These are phyloP conservation scores for Pachysandra terminalis DNA, from an alignment of 164 flowering plant genomes.

Conservation along the genomic window DNA sequence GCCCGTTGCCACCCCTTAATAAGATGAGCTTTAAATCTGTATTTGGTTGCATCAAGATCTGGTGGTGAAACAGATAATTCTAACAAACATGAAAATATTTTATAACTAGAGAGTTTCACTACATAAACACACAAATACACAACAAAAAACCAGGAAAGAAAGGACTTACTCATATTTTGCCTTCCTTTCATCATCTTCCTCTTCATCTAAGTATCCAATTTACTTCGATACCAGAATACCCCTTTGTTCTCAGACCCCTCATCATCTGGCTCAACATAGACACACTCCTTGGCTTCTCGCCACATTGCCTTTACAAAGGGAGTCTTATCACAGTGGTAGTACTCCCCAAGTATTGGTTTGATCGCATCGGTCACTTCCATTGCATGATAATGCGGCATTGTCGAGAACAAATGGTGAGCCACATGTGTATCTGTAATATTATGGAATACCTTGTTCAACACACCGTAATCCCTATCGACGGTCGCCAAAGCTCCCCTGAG, in stretches of 20 bases:
- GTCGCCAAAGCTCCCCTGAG: slow-evolving; percentile 43
- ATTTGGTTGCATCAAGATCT: too few relatives aligned
- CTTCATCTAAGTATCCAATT: neutral
- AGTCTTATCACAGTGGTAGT: slow-evolving; percentile 35
- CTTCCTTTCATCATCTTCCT: too few relatives aligned
- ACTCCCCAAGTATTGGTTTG: too few relatives aligned
- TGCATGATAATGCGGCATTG: slow-evolving; percentile 50
- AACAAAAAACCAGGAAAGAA: too few relatives aligned
- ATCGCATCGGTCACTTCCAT: slow-evolving; percentile 44
- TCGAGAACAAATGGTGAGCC: slow-evolving; percentile 42
- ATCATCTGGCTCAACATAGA: slow-evolving; percentile 15
- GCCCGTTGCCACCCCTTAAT: too few relatives aligned
- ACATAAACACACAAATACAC: too few relatives aligned
- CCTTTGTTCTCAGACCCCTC: slow-evolving; percentile 9
- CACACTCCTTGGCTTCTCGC: too few relatives aligned
- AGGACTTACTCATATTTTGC: too few relatives aligned
- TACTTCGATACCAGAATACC: slow-evolving; percentile 16
- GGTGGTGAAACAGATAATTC: too few relatives aligned
- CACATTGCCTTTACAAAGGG: slow-evolving; percentile 32
- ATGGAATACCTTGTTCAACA: slow-evolving; percentile 44
- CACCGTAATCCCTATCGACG: slow-evolving; percentile 40
- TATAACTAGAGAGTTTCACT: too few relatives aligned
- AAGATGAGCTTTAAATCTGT: too few relatives aligned
- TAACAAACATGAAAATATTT: too few relatives aligned
- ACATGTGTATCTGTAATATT: slow-evolving; percentile 40